Conservation (phyloP, 202 grass and related monocot species). For the Carex sylvatica region DNA sequence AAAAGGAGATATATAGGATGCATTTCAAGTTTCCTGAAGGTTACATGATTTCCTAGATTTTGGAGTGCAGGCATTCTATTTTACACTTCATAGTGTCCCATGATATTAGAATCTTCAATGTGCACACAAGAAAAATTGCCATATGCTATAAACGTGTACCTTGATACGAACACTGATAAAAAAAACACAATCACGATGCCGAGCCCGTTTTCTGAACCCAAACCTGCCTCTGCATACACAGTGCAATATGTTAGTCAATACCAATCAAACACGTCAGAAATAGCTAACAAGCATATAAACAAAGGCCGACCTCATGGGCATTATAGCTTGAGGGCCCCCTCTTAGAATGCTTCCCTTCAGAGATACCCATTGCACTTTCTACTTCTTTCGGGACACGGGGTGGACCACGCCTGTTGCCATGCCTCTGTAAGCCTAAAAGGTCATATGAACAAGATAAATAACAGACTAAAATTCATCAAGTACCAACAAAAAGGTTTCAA, state of each 20-base stretch:
- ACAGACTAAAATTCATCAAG: slow-evolving; percentile 8
- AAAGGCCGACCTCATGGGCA: slow-evolving; percentile 72
- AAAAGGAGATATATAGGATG: not conserved
- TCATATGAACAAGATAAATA: slow-evolving; percentile 28
- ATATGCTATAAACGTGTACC: slow-evolving; percentile 22
- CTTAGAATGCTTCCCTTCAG: slow-evolving; percentile 80
- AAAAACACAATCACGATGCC: slow-evolving; percentile 51
- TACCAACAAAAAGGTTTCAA: slow-evolving; percentile 3
- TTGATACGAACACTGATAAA: slow-evolving; percentile 43
- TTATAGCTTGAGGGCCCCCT: slow-evolving; percentile 57
- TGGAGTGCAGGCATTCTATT: not conserved
- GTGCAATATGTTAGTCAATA: not conserved
- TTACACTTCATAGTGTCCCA: not conserved
- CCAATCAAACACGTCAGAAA: not conserved
- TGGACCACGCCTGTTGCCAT: slow-evolving; percentile 57
- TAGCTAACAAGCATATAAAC: slow-evolving; percentile 1
- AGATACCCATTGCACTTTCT: slow-evolving; percentile 46
- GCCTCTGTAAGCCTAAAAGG: slow-evolving; percentile 62
- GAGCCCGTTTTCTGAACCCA: slow-evolving; percentile 99
- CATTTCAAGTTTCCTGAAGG: not conserved
- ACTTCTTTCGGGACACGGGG: slow-evolving; percentile 63
- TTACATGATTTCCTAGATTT: not conserved
- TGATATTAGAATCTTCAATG: not conserved
- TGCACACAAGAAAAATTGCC: not conserved
- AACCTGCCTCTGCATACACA: slow-evolving; percentile 75